Evolutionary conservation across 73 alveolate genomes (phyloP).

Genomic region (Paramecium biaurelia): DNA sequence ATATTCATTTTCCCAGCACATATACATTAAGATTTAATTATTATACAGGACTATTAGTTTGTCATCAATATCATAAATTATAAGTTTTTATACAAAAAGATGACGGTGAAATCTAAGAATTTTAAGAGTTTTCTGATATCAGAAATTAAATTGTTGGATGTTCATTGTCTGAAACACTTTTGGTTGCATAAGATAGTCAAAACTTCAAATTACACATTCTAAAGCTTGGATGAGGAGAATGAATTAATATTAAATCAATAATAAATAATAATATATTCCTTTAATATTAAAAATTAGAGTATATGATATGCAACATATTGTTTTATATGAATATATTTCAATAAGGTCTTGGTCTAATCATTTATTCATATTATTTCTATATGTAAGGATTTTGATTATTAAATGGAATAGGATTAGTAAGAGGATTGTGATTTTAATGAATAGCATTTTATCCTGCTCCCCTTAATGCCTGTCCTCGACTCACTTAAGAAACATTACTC

Average conservation of each 20-base stretch:
- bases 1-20: background rate
- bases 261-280: no score
- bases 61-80: background rate
- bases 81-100: background rate
- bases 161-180: background rate
- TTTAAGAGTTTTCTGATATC: background rate
- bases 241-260: background rate
- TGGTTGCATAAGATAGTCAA: background rate
- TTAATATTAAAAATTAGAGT: background rate
- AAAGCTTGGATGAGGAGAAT: background rate
- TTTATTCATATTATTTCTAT: background rate
- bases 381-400: slow-evolving; percentile 38
- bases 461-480: slow-evolving; percentile 20
- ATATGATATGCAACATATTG: background rate
- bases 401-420: slow-evolving; percentile 33
- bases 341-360: slow-evolving; percentile 41
- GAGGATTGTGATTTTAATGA: slow-evolving; percentile 21
- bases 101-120: background rate
- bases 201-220: background rate
- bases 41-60: background rate
- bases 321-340: background rate
- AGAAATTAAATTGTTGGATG: background rate
- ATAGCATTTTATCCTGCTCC: slow-evolving; percentile 46
- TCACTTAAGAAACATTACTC: slow-evolving; percentile 4
- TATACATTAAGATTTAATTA: background rate